Evolutionary conservation across 768 basidiomycete genomes (phyloP), one percentile per base, ranked within the genome.

Genomic region (Russula brevipes): DNA sequence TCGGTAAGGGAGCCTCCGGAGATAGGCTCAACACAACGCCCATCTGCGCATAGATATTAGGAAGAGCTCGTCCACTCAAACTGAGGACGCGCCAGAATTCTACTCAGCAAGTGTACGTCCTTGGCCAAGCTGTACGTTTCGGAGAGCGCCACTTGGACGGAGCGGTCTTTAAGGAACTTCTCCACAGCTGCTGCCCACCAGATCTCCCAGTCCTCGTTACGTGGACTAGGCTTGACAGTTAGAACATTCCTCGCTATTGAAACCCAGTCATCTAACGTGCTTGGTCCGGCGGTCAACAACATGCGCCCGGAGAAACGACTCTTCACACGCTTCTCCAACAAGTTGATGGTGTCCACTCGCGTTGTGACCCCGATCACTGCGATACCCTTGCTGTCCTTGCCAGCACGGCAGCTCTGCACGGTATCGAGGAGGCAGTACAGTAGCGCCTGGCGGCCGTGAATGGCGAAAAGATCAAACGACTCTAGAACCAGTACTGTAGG

Each of bases 401-500:
- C 80, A 2, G 85, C 81, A 61, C 87, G 80, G 72, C 91, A 87
- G 67, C 88, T 89, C 69, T 99, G 97, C 1, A 85, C 95, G 1
- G 93, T 94, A 70, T 99, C 97, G 54, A 99, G 80, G 17, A 99
- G 82, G 71, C 95, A 98, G 71, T 99, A 99, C 5, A 99, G 82
- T 30, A 99, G 76, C 2, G 92, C 87, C 71, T 99, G 97, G 14
- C 97, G 84, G 11, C 94, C 87, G 73, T 98, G 94, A 16, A 87
- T 81, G 2, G 93, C 87, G 73, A 98, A 99, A 33, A 94, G 81
- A 72, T 99, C 97, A 73, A 98, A 95, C 7, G 87, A 87, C 68
- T 99, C 97, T 1, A 98, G 80, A 46, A 98, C 75, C 42, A 98
- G 80, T 52, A 98, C 72, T 1, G 89, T 87, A 2, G 91, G 85